These are phyloP conservation scores for Daedaleopsis nitida DNA, from an alignment of 768 basidiomycete species.

Conservation along the genomic window DNA sequence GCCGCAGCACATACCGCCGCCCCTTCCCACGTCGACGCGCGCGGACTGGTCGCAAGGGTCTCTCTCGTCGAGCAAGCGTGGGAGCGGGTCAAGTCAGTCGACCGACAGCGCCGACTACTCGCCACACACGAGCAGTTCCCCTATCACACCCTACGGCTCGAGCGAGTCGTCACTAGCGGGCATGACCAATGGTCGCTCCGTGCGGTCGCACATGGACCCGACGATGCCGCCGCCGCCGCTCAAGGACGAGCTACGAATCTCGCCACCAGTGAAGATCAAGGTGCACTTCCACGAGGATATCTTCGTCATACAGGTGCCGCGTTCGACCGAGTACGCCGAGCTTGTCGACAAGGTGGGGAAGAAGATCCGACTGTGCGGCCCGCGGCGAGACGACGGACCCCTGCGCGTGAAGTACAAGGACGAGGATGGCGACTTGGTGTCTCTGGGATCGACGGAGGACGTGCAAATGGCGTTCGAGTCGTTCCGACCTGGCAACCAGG, in stretches of 20 bases:
- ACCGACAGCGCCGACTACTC: slow-evolving; percentile 86
- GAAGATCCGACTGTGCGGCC: slow-evolving; percentile 92
- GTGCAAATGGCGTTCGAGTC: slow-evolving; percentile 93
- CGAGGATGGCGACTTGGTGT: slow-evolving; percentile 91
- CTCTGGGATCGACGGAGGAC: slow-evolving; percentile 87
- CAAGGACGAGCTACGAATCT: slow-evolving; percentile 84
- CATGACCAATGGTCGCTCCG: slow-evolving; percentile 48
- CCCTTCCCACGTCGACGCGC: slow-evolving; percentile 58
- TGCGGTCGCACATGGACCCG: slow-evolving; percentile 51
- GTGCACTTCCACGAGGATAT: slow-evolving; percentile 95
- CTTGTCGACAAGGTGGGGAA: slow-evolving; percentile 88
- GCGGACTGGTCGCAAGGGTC: slow-evolving; percentile 44
- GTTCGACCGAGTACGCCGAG: slow-evolving; percentile 75
- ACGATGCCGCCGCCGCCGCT: slow-evolving; percentile 66
- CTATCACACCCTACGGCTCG: slow-evolving; percentile 88
- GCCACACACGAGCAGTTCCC: slow-evolving; percentile 75
- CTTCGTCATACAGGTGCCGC: slow-evolving; percentile 89
- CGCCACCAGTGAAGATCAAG: slow-evolving; percentile 79
- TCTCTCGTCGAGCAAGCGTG: slow-evolving; percentile 60
- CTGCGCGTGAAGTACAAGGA: slow-evolving; percentile 87
- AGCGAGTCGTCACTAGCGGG: slow-evolving; percentile 78
- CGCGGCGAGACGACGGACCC: slow-evolving; percentile 75
- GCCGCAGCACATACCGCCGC: slow-evolving; percentile 48
- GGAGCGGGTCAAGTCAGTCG: slow-evolving; percentile 83
- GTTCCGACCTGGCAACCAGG: slow-evolving; percentile 76